These are phyloP conservation scores for Boletus sensibilis DNA, from an alignment of 768 basidiomycete species.

Conservation along the genomic window DNA sequence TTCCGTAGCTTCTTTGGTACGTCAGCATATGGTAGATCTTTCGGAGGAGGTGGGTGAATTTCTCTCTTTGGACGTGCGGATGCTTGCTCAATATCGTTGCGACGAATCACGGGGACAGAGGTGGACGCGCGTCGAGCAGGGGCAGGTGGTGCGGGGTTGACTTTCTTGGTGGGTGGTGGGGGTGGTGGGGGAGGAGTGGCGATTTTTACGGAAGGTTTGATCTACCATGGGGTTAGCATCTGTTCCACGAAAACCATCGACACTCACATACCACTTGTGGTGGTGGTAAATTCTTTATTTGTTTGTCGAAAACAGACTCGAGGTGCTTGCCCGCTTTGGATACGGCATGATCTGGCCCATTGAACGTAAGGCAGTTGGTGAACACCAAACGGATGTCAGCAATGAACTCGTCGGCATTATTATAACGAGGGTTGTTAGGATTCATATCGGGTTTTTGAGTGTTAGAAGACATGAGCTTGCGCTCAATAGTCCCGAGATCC, in stretches of 20 bases:
- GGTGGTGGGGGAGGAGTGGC: slow-evolving; percentile 43
- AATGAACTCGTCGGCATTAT: slow-evolving; percentile 75
- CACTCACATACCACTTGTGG: slow-evolving; percentile 64
- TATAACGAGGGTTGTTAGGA: slow-evolving; percentile 71
- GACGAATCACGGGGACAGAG: slow-evolving; percentile 79
- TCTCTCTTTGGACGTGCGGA: slow-evolving; percentile 92
- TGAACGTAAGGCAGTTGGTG: slow-evolving; percentile 86
- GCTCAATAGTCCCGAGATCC: slow-evolving; percentile 92
- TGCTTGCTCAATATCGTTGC: slow-evolving; percentile 58
- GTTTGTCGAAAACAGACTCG: slow-evolving; percentile 84
- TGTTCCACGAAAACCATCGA: slow-evolving; percentile 14
- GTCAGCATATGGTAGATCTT: slow-evolving; percentile 84
- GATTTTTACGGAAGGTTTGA: slow-evolving; percentile 46
- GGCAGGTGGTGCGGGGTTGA: slow-evolving; percentile 36
- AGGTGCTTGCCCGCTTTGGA: slow-evolving; percentile 77
- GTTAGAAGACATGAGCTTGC: slow-evolving; percentile 79
- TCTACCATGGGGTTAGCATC: slow-evolving; percentile 25
- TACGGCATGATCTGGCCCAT: slow-evolving; percentile 86
- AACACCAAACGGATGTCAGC: slow-evolving; percentile 86
- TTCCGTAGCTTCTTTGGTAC: slow-evolving; percentile 67
- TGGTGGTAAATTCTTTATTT: slow-evolving; percentile 78
- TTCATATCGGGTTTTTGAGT: slow-evolving; percentile 73
- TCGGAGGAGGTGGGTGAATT: slow-evolving; percentile 92
- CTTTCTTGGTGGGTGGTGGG: slow-evolving; percentile 33
- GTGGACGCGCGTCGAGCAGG: slow-evolving; percentile 71